Evolutionary conservation across 306 rosid genomes (phyloP), one percentile per base, ranked within the genome.

Genomic region (Pueraria montana): DNA sequence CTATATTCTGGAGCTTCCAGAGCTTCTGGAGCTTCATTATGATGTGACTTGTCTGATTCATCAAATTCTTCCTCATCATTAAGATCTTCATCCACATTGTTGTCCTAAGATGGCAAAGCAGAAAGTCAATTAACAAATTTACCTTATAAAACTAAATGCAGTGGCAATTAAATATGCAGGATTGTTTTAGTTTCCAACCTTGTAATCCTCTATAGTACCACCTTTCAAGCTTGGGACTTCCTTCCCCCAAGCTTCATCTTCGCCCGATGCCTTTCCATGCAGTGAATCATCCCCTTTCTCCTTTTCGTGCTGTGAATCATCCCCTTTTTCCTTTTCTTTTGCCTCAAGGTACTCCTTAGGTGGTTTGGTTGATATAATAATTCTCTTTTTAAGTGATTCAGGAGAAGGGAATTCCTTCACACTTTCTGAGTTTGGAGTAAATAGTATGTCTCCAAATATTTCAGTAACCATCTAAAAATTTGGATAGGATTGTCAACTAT

Each of bases 361-460:
- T n/a, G 99, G 99, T 86, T 96, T 96, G 63, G 99, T 96, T 52
- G 99, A 96, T 84, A 96, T 89, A 30, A 96, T 94, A 78, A 96
- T 91, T 82, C 87, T 92, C 84, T 40, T 87, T 87, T 91, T 96
- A 36, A 96, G 87, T 59, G 91, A 92, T 73, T 87, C 99, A 1
- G 99, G 99, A 70, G 99, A 92, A 84, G 93, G 99, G 85, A 96
- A 96, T 76, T 96, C 97, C 86, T 84, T 87, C 82, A 92, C 76
- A 87, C 85, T 75, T 72, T 96, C 99, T 6, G 92, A 5, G 80
- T 84, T 88, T 83, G 99, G 97, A 79, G 81, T 13, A 86, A 86
- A 94, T 88, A 96, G 89, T 23, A 85, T 42, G 45, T 90, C 98
- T 88, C 95, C 97, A 80, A 96, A 91, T 80, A 91, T 96, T 73